phyloP scores from a whole-genome alignment of 2,329 filamentous ascomycete species.

The Fusarium lateritium region DNA sequence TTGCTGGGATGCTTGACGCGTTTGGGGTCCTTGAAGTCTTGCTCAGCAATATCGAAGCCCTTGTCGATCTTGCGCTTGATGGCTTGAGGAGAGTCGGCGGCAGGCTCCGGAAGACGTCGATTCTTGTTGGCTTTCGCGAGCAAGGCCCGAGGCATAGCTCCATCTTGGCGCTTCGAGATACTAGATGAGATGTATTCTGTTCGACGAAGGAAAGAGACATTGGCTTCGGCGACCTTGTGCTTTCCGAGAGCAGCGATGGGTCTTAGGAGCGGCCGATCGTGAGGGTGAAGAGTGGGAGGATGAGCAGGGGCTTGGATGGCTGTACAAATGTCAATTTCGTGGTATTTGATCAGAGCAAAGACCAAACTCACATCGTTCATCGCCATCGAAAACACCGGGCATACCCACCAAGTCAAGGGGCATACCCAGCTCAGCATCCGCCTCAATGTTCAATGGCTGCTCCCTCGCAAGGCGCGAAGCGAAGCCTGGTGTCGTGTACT shows the following conservation, averaged over 20 bases:
- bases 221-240: constrained; percentile 79
- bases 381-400: constrained; percentile 93
- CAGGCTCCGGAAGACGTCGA: constrained; percentile 68
- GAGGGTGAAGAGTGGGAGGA: constrained; percentile 80
- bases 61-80: constrained; percentile 78
- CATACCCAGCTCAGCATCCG: constrained; percentile 98
- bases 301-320: constrained; percentile 86
- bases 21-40: constrained; percentile 67
- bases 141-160: constrained; percentile 60
- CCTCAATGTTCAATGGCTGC: constrained; percentile 95
- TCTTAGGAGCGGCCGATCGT: constrained; percentile 86
- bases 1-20: constrained; percentile 72
- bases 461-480: constrained; percentile 90
- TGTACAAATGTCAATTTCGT: constrained; percentile 54
- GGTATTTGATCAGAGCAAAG: not conserved
- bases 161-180: constrained; percentile 64
- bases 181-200: constrained; percentile 92
- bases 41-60: constrained; percentile 69
- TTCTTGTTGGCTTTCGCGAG: constrained; percentile 54
- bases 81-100: constrained; percentile 74
- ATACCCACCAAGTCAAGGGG: constrained; percentile 95
- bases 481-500: constrained; percentile 93
- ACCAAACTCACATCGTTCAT: constrained; percentile 81
- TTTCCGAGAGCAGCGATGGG: constrained; percentile 89
- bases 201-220: constrained; percentile 93